Percentiles rank a stretch among this genome's conserved stretches.
These are phyloP conservation scores for Aureobasidium melanogenum DNA, from an alignment of 2,329 filamentous ascomycete genomes.

Conservation along the genomic window DNA sequence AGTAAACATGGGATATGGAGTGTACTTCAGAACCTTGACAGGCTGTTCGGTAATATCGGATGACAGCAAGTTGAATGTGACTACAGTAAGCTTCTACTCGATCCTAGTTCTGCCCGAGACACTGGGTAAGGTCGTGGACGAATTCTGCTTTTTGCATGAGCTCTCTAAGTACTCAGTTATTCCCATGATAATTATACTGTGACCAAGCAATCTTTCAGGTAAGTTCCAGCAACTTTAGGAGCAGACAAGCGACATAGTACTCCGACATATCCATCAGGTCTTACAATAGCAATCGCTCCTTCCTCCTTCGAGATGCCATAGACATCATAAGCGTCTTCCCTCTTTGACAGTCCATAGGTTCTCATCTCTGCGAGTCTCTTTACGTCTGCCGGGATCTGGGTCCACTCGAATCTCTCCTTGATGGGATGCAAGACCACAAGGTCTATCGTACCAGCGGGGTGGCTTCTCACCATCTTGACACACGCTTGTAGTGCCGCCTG, in stretches of 20 bases:
- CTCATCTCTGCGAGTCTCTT: slow-evolving; percentile 17
- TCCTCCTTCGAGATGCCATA: slow-evolving; percentile 48
- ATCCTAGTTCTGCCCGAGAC: no score
- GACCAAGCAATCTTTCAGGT: neutral
- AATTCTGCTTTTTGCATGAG: no score
- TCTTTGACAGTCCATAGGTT: slow-evolving; percentile 15
- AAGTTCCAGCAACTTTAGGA: neutral
- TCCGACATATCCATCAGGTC: slow-evolving; percentile 58
- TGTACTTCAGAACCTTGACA: no score
- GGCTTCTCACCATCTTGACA: slow-evolving; percentile 13
- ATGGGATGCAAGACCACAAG: slow-evolving; percentile 17
- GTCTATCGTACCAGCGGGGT: slow-evolving; percentile 15
- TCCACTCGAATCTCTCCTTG: slow-evolving; percentile 16
- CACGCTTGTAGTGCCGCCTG: slow-evolving; percentile 13
- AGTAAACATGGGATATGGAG: no score
- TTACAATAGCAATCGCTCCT: slow-evolving; percentile 48
- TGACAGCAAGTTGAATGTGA: no score
- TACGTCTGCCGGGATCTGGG: slow-evolving; percentile 16
- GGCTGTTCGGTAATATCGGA: no score
- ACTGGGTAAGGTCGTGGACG: no score
- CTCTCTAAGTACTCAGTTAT: no score
- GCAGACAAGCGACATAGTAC: neutral
- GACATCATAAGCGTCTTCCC: slow-evolving; percentile 36
- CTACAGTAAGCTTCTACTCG: no score
- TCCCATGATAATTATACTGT: neutral